A percentile compares a stretch with the other conserved stretches of the same genome.
Conservation (phyloP, 305 asterid genomes). For the Ilex paraguariensis region DNA sequence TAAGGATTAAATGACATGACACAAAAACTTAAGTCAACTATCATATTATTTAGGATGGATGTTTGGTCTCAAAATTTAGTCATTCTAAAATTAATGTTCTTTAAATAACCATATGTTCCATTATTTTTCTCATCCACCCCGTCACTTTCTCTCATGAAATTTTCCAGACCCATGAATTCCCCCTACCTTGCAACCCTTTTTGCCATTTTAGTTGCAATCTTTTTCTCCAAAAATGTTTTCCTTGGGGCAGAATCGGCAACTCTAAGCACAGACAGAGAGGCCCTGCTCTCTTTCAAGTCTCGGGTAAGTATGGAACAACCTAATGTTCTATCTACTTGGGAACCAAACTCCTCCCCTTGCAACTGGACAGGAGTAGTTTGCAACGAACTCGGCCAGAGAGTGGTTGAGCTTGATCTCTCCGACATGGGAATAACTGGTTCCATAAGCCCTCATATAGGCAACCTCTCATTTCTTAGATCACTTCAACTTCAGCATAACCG, state of each 20-base stretch:
- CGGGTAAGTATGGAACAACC: constrained; percentile 19
- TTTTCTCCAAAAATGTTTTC: background rate
- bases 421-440: constrained; percentile 35
- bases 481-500: constrained; percentile 47
- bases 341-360: constrained; percentile 40
- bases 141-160: too few relatives aligned
- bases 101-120: too few relatives aligned
- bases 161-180: background rate
- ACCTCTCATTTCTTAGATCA: constrained; percentile 45
- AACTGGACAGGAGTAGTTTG: constrained; percentile 61
- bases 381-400: constrained; percentile 23
- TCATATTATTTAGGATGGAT: too few relatives aligned
- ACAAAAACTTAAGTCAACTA: too few relatives aligned
- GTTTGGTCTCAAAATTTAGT: too few relatives aligned
- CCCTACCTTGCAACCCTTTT: background rate
- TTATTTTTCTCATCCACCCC: too few relatives aligned
- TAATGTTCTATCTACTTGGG: constrained; percentile 41
- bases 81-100: too few relatives aligned
- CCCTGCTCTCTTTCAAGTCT: constrained; percentile 45
- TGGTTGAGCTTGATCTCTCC: constrained; percentile 34
- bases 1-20: too few relatives aligned
- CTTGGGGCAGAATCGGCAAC: constrained; percentile 11
- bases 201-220: background rate
- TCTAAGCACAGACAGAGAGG: constrained; percentile 40
- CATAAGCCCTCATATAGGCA: constrained; percentile 47